Evolutionary conservation across 1,139 yeast genomes (phyloP).

Genomic region (Debaryomyces psychrophilus): DNA sequence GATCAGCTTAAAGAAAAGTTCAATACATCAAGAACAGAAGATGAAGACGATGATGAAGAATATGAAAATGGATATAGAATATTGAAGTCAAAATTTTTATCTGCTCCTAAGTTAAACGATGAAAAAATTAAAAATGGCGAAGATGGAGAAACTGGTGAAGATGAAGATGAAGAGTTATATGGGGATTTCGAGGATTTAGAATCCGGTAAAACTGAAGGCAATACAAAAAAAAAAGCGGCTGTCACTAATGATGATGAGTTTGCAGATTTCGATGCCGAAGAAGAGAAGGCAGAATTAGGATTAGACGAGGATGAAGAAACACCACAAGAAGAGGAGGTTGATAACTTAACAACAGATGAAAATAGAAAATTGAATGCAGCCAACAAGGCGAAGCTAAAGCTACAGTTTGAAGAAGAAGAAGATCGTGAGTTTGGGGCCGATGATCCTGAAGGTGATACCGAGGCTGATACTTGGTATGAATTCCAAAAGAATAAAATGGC

Average conservation of each 20-base stretch:
- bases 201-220: conserved; percentile 38
- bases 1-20: conserved; percentile 60
- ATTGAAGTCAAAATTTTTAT: conserved; percentile 63
- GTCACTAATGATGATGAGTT: conserved; percentile 49
- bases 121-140: conserved; percentile 34
- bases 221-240: conserved; percentile 20
- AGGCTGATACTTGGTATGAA: conserved; percentile 96
- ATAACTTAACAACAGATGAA: conserved; percentile 59
- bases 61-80: conserved; percentile 50
- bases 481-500: conserved; percentile 96
- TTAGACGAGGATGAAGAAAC: conserved; percentile 26
- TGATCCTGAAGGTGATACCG: conserved; percentile 72
- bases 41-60: conserved; percentile 37
- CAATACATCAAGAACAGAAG: conserved; percentile 36
- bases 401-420: conserved; percentile 92
- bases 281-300: conserved; percentile 39
- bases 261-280: conserved; percentile 59
- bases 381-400: conserved; percentile 82
- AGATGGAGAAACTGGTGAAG: conserved; percentile 38
- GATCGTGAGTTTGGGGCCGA: conserved; percentile 75
- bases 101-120: conserved; percentile 60
- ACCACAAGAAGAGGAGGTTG: conserved; percentile 37
- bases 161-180: conserved; percentile 57
- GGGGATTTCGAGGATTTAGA: conserved; percentile 86
- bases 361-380: conserved; percentile 82